These are phyloP conservation scores for Magnaporthiopsis poae DNA, from an alignment of 2,329 filamentous ascomycete species.

Conservation along the genomic window DNA sequence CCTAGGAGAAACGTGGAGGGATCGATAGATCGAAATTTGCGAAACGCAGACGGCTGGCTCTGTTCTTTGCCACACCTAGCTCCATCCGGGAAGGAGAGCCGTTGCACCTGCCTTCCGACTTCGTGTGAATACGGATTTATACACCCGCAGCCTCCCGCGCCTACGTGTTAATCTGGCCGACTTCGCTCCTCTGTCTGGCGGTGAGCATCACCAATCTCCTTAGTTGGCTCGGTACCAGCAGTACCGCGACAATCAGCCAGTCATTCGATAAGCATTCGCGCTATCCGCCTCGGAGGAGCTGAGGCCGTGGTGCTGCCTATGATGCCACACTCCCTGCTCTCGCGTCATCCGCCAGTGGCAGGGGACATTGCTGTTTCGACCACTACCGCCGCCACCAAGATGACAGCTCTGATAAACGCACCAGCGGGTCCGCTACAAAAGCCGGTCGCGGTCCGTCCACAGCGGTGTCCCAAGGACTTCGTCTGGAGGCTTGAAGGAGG, in stretches of 20 bases:
- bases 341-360: conserved; percentile 6
- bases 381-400: neutral
- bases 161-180: too few species aligned
- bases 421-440: conserved; percentile 6
- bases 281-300: neutral
- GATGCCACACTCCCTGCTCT: conserved; percentile 7
- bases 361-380: neutral
- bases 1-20: too few species aligned
- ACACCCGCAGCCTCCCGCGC: too few species aligned
- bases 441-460: neutral
- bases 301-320: neutral
- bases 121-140: too few species aligned
- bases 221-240: too few species aligned
- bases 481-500: conserved; percentile 9
- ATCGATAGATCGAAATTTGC: too few species aligned
- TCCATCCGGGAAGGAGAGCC: too few species aligned
- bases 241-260: neutral
- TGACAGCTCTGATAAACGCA: neutral
- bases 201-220: too few species aligned
- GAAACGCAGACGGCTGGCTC: too few species aligned
- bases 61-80: too few species aligned
- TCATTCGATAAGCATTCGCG: neutral
- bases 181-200: too few species aligned
- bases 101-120: too few species aligned
- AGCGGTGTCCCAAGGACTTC: neutral